A percentile compares a stretch with the other conserved stretches of the same genome.
Conservation (phyloP, 805 yeast genomes). For the Candida maesae region DNA sequence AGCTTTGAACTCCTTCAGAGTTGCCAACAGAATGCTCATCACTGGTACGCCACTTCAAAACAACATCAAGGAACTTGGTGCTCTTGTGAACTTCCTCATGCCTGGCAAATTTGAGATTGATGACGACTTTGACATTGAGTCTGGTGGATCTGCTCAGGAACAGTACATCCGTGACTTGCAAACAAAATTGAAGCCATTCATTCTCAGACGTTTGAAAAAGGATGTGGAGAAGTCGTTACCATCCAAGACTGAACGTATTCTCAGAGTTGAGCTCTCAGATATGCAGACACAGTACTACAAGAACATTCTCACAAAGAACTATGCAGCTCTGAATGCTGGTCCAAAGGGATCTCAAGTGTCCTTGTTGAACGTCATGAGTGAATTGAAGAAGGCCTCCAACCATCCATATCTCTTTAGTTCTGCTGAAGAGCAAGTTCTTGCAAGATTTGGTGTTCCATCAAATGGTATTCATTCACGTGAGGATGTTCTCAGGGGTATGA, state of each 20-base stretch:
- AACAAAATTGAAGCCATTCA: conserved; percentile 82
- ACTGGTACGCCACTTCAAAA: conserved; percentile 99
- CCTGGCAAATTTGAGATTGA: conserved; percentile 90
- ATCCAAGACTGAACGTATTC: conserved; percentile 89
- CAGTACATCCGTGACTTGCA: conserved; percentile 83
- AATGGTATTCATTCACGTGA: conserved; percentile 58
- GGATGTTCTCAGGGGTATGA: conserved; percentile 79
- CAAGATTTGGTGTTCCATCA: conserved; percentile 51
- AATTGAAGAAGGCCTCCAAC: conserved; percentile 92
- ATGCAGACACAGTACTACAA: conserved; percentile 93
- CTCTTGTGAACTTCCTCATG: conserved; percentile 91
- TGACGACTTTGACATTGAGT: conserved; percentile 86
- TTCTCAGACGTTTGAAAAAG: conserved; percentile 87
- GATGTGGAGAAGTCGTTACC: conserved; percentile 98
- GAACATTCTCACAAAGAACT: conserved; percentile 88
- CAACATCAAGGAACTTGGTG: conserved; percentile 92
- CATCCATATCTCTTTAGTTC: conserved; percentile 95
- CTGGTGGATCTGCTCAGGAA: conserved; percentile 77
- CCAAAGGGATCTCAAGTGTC: conserved; percentile 75
- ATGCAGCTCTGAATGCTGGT: conserved; percentile 86
- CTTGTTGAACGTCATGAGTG: conserved; percentile 87
- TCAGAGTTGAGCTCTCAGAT: conserved; percentile 93
- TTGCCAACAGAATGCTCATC: conserved; percentile 78
- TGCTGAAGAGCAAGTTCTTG: conserved; percentile 79
- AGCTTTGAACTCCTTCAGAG: conserved; percentile 76